A percentile compares a stretch with the other conserved stretches of the same genome.
Conservation (phyloP, 148 eudicot species). For the Hydrangea macrophylla region DNA sequence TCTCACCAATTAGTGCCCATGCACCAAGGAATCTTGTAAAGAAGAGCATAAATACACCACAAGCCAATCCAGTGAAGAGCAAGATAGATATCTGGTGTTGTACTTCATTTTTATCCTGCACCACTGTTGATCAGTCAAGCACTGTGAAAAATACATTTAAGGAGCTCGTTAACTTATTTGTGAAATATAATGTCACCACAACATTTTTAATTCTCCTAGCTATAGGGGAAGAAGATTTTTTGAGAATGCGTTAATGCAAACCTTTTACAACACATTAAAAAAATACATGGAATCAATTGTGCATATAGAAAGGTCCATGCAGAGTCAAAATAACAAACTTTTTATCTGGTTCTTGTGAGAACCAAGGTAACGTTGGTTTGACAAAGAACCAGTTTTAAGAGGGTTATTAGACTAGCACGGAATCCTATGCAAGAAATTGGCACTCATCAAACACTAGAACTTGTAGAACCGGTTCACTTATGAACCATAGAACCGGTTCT, state of each 20-base stretch:
- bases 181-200: not conserved
- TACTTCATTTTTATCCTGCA: slow-evolving; percentile 83
- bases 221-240: not conserved
- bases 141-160: not conserved
- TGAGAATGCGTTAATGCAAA: not conserved
- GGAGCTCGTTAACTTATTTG: not conserved
- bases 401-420: no score
- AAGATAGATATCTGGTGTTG: slow-evolving; percentile 83
- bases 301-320: no score
- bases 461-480: no score
- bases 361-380: no score
- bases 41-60: slow-evolving; percentile 79
- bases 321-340: no score
- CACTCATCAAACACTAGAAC: no score
- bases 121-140: slow-evolving; percentile 9
- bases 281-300: not conserved
- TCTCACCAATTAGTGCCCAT: slow-evolving; percentile 72
- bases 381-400: no score
- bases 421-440: no score
- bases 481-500: no score
- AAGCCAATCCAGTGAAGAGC: slow-evolving; percentile 62
- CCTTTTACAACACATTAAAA: not conserved
- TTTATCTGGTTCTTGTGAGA: no score
- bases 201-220: not conserved
- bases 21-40: slow-evolving; percentile 60